Percentiles rank a stretch among this genome's conserved stretches.
Conservation (phyloP, 441 rosid species). For the Corymbia citriodora region DNA sequence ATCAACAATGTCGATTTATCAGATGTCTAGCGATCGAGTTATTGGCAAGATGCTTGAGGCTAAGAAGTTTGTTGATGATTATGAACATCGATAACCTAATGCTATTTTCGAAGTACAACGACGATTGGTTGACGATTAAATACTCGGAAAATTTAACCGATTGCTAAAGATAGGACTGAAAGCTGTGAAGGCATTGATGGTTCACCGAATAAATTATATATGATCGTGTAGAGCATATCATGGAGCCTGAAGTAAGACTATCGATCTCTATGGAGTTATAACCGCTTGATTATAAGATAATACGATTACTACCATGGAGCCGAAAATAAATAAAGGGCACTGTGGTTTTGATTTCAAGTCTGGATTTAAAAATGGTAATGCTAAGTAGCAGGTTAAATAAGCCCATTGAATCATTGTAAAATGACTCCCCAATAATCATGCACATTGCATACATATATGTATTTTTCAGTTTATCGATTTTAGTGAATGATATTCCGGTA, state of each 20-base stretch:
- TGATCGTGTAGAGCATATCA: background rate
- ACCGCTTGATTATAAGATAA: background rate
- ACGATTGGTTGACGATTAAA: background rate
- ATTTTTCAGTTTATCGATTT: background rate
- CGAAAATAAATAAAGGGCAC: background rate
- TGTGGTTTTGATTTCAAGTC: background rate
- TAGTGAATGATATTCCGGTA: too few relatives aligned
- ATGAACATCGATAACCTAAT: background rate
- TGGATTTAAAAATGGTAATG: background rate
- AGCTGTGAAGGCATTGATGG: background rate
- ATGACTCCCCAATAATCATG: background rate
- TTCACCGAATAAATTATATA: background rate
- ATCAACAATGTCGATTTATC: background rate
- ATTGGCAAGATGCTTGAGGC: background rate
- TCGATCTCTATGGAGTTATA: background rate
- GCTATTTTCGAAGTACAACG: background rate
- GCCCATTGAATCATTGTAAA: background rate
- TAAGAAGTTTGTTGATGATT: background rate
- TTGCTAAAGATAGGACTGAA: background rate
- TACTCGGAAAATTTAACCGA: background rate
- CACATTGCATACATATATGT: background rate
- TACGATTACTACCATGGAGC: background rate
- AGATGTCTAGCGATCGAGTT: background rate
- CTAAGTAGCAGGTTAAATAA: background rate
- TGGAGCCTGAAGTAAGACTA: background rate